Percentiles rank a stretch among this genome's conserved stretches.
These are phyloP conservation scores for Gossypium gossypioides DNA, from an alignment of 441 rosid genomes.

Conservation along the genomic window DNA sequence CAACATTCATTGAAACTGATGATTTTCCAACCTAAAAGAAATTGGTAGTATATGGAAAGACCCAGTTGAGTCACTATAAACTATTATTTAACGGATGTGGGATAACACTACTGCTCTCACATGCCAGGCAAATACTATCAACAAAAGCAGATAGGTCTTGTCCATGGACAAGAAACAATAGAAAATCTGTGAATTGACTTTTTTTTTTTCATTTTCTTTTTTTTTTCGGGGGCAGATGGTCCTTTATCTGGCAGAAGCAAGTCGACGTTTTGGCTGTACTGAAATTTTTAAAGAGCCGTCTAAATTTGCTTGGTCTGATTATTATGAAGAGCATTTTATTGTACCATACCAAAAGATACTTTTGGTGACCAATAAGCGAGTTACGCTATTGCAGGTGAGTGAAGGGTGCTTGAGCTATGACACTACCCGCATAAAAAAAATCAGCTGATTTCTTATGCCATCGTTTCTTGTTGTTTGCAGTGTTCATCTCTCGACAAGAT, in stretches of 20 bases:
- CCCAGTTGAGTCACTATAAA: background rate
- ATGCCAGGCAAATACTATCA: background rate
- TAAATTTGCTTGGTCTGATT: constrained; percentile 82
- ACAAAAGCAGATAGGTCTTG: background rate
- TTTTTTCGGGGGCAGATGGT: constrained; percentile 44
- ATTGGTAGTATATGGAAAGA: background rate
- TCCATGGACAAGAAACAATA: background rate
- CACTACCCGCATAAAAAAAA: background rate
- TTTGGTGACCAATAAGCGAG: constrained; percentile 73
- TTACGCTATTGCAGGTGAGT: constrained; percentile 79
- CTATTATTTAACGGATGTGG: background rate
- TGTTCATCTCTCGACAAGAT: constrained; percentile 63
- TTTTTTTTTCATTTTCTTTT: constrained; percentile 12
- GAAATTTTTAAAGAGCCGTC: constrained; percentile 96
- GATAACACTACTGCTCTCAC: background rate
- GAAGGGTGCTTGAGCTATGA: constrained; percentile 9
- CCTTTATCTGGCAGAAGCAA: constrained; percentile 88
- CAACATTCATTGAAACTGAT: background rate
- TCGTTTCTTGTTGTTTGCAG: constrained; percentile 33
- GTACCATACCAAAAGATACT: constrained; percentile 76
- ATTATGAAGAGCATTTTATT: constrained; percentile 76
- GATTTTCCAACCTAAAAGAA: background rate
- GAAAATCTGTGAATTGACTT: constrained; percentile 6
- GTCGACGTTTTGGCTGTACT: constrained; percentile 81
- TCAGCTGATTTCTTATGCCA: constrained; percentile 9